These are phyloP conservation scores for Protea cynaroides DNA, from an alignment of 164 flowering plant genomes.

Conservation along the genomic window DNA sequence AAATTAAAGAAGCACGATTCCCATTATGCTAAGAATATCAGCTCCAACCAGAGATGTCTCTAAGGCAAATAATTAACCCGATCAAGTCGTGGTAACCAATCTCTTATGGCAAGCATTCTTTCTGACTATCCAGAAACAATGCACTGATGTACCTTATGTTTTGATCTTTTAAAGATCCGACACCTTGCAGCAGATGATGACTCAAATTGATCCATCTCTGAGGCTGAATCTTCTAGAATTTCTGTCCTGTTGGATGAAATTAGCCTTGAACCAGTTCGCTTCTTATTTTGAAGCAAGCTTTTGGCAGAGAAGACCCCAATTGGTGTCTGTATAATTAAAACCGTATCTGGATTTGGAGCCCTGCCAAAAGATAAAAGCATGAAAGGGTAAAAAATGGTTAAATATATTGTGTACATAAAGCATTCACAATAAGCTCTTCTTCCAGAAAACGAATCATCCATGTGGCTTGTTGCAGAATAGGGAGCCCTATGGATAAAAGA, in stretches of 20 bases:
- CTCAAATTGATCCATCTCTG: conserved; percentile 38
- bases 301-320: conserved; percentile 67
- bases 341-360: conserved; percentile 87
- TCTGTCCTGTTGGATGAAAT: conserved; percentile 48
- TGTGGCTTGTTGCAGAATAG: not conserved
- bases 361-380: conserved; percentile 30
- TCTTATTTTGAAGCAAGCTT: conserved; percentile 55
- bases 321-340: conserved; percentile 73
- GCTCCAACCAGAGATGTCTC: not conserved
- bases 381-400: not conserved
- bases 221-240: conserved; percentile 27
- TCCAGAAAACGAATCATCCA: not conserved
- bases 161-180: conserved; percentile 43
- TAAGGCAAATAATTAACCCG: not conserved
- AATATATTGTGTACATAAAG: not conserved
- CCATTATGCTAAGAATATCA: not conserved
- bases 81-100: not conserved
- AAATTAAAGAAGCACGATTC: not conserved
- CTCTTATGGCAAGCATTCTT: not conserved
- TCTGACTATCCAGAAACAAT: not conserved
- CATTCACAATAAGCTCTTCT: not conserved
- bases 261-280: conserved; percentile 55
- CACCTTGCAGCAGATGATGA: conserved; percentile 85
- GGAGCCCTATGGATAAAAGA: not conserved
- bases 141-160: conserved; percentile 41